Conservation (phyloP, 352 stramenopile species). For the Phytophthora niederhauseri region DNA sequence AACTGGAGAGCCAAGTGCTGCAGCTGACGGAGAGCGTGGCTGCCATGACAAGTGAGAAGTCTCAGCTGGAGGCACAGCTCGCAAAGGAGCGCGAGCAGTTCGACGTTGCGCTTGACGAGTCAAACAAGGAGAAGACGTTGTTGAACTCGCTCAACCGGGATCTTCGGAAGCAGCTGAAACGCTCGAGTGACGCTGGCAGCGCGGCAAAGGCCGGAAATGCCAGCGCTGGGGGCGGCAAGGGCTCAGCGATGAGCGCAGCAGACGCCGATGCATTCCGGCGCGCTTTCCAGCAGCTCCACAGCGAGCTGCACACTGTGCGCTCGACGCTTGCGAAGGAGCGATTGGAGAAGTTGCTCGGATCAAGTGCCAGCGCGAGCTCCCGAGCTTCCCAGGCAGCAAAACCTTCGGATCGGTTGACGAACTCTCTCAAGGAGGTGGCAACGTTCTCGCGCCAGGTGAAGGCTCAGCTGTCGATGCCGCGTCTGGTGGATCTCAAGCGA, state of each 20-base stretch:
- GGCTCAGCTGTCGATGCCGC: conserved; percentile 68
- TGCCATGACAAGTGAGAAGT: conserved; percentile 46
- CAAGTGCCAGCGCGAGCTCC: conserved; percentile 16
- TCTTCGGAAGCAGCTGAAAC: conserved; percentile 82
- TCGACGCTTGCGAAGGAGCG: conserved; percentile 64
- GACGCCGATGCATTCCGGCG: conserved; percentile 66
- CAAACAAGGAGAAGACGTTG: conserved; percentile 81
- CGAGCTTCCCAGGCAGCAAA: conserved; percentile 16
- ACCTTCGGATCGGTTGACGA: conserved; percentile 36
- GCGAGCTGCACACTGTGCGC: conserved; percentile 55
- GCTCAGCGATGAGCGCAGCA: conserved; percentile 39
- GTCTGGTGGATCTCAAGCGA: conserved; percentile 62
- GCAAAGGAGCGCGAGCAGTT: conserved; percentile 79
- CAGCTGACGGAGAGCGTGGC: conserved; percentile 51
- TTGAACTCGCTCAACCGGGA: conserved; percentile 76
- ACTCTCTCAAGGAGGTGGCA: conserved; percentile 54
- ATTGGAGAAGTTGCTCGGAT: conserved; percentile 55
- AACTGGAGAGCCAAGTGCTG: conserved; percentile 76
- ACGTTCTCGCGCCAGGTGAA: conserved; percentile 59
- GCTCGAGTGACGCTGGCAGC: conserved; percentile 55
- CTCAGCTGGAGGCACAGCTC: conserved; percentile 62
- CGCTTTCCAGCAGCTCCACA: conserved; percentile 63
- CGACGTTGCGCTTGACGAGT: conserved; percentile 71
- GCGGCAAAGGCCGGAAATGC: conserved; percentile 27
- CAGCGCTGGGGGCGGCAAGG: conserved; percentile 29